Evolutionary conservation across 495 filamentous ascomycete species (phyloP).

Genomic region (Hypoxylon lenormandii): DNA sequence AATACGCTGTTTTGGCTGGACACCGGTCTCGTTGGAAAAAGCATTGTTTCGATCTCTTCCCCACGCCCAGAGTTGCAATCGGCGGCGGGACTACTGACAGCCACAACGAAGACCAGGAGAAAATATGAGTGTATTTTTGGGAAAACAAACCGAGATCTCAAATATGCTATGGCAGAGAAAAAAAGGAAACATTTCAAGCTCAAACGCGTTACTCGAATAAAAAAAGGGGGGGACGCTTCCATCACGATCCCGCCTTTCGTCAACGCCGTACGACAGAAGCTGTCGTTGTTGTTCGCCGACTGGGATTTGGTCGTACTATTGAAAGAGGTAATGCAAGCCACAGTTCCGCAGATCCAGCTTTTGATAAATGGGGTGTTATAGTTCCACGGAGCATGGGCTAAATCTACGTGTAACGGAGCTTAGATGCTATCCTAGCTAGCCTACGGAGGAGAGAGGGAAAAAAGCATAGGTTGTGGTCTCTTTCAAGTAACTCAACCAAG

Average conservation of each 20-base stretch:
- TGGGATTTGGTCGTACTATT: slow-evolving; percentile 19
- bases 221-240: neutral
- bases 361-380: slow-evolving; percentile 11
- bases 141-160: neutral
- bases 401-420: slow-evolving; percentile 25
- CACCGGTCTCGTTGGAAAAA: slow-evolving; percentile 18
- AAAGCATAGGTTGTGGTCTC: slow-evolving; percentile 2
- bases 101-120: neutral
- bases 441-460: slow-evolving; percentile 1
- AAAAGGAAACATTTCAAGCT: neutral
- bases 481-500: slow-evolving; percentile 4
- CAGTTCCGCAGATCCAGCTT: slow-evolving; percentile 31
- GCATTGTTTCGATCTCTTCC: neutral
- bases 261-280: slow-evolving; percentile 36
- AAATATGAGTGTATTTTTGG: neutral
- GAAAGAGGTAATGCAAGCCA: slow-evolving; percentile 35
- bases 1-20: neutral
- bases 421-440: neutral
- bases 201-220: neutral
- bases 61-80: neutral
- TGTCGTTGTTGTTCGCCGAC: neutral
- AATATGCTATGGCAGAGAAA: neutral
- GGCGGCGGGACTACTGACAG: neutral
- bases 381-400: slow-evolving; percentile 25
- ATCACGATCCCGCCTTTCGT: slow-evolving; percentile 8